A percentile compares a stretch with the other conserved stretches of the same genome.
Conservation (phyloP, 768 basidiomycete genomes). For the Suillus spraguei region DNA sequence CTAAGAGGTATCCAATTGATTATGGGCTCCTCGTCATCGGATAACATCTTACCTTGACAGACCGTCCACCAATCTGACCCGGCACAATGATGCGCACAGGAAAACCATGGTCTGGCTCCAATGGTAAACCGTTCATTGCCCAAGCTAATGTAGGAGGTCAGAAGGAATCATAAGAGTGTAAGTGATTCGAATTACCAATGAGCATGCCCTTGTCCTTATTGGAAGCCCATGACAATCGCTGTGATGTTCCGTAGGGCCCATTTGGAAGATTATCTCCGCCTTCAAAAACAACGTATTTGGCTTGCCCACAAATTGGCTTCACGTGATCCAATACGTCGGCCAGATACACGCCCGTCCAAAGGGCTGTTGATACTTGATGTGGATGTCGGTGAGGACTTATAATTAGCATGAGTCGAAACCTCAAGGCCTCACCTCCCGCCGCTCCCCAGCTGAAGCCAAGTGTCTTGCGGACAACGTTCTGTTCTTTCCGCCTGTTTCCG, state of each 20-base stretch:
- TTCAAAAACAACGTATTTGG: conserved; percentile 61
- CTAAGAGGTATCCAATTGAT: conserved; percentile 25
- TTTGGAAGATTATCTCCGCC: conserved; percentile 58
- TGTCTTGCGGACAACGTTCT: conserved; percentile 59
- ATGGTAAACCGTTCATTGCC: conserved; percentile 62
- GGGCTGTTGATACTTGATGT: conserved; percentile 47
- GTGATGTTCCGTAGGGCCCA: conserved; percentile 61
- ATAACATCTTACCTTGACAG: conserved; percentile 38
- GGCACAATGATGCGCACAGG: conserved; percentile 67
- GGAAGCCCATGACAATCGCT: conserved; percentile 47
- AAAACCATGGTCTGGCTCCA: conserved; percentile 67
- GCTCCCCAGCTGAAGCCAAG: conserved; percentile 62
- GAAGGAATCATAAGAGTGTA: background rate
- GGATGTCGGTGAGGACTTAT: conserved; percentile 15
- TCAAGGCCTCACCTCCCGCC: conserved; percentile 40
- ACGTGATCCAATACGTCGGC: conserved; percentile 54
- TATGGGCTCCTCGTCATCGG: background rate
- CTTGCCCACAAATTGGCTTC: conserved; percentile 35
- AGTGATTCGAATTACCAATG: conserved; percentile 29
- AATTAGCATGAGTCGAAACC: background rate
- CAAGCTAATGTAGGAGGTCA: conserved; percentile 32
- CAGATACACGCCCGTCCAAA: conserved; percentile 63
- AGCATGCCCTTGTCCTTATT: conserved; percentile 53
- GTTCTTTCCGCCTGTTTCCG: conserved; percentile 67
- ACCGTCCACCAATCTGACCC: conserved; percentile 62